phyloP scores from a whole-genome alignment of 2,329 filamentous ascomycete species.

The Aspergillus cejpii region DNA sequence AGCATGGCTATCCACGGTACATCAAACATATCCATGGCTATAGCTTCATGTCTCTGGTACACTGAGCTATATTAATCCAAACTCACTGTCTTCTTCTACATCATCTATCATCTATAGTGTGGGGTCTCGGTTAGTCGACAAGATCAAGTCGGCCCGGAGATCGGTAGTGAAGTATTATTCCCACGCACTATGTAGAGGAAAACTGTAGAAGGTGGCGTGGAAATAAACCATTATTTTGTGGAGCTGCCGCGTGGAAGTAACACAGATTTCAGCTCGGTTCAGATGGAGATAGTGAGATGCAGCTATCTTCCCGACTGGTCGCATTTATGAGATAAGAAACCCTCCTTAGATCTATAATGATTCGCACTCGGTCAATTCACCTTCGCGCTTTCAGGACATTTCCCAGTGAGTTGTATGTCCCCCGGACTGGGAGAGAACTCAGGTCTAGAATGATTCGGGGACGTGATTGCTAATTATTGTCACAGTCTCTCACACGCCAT shows the following conservation, averaged over 20 bases:
- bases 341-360: background rate
- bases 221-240: background rate
- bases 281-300: background rate
- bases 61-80: no score
- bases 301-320: background rate
- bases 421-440: background rate
- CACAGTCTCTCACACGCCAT: background rate
- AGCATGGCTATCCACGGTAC: background rate
- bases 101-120: background rate
- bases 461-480: background rate
- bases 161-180: conserved; percentile 14
- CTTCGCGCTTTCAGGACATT: background rate
- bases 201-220: background rate
- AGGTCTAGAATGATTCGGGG: background rate
- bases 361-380: background rate
- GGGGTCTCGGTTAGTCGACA: background rate
- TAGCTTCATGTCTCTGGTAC: no score
- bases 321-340: background rate
- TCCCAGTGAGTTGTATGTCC: background rate
- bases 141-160: conserved; percentile 12
- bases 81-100: no score
- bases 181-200: conserved; percentile 3
- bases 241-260: conserved; percentile 8
- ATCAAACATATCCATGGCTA: background rate
- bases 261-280: background rate